These are phyloP conservation scores for Saccharum spontaneum DNA, from an alignment of 176 grass and related monocot species.

Conservation along the genomic window DNA sequence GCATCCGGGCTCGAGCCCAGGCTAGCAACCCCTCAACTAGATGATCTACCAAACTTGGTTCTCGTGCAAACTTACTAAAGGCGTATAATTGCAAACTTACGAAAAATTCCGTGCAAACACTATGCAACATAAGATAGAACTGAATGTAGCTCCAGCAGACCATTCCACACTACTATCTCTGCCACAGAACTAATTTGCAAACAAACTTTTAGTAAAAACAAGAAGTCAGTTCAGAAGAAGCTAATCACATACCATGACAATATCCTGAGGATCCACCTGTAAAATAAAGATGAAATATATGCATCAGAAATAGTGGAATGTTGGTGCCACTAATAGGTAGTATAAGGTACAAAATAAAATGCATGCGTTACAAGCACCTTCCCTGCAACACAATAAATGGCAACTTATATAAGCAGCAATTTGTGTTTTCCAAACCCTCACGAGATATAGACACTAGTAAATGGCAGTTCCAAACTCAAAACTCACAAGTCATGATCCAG, in stretches of 20 bases:
- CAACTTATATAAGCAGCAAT: conserved; percentile 7
- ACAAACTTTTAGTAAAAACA: background rate
- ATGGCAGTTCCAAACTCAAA: background rate
- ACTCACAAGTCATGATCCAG: background rate
- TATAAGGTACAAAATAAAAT: conserved; percentile 25
- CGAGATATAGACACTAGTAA: conserved; percentile 13
- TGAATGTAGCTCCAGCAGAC: background rate
- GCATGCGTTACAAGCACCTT: conserved; percentile 18
- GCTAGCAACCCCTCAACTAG: background rate
- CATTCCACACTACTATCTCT: background rate
- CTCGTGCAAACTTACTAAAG: background rate
- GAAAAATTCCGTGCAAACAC: background rate
- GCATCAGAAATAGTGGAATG: conserved; percentile 21
- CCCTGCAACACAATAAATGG: conserved; percentile 9
- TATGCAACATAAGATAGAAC: conserved; percentile 19
- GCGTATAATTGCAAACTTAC: background rate
- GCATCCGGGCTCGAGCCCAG: background rate
- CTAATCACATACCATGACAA: conserved; percentile 79
- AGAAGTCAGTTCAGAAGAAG: conserved; percentile 17
- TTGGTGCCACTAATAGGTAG: background rate
- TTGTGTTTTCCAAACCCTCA: background rate
- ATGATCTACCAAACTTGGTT: background rate
- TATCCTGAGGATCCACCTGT: conserved; percentile 97
- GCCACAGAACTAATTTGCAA: conserved; percentile 9
- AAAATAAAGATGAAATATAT: conserved; percentile 41